phyloP scores from a whole-genome alignment of 371 early-diverging fungal species.

The Mucor irregularis region DNA sequence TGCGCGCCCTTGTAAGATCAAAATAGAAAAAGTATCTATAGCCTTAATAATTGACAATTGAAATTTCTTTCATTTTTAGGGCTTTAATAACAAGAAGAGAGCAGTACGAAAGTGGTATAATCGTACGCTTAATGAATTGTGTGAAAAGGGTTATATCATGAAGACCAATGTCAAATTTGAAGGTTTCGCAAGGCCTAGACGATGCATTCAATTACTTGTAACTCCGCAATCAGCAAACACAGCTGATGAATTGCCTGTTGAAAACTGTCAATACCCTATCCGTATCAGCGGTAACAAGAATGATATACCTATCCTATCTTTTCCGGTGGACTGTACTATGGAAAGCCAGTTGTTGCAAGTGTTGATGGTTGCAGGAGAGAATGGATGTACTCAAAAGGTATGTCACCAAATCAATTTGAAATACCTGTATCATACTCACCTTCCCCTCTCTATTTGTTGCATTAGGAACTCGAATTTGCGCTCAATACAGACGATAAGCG shows the following conservation, averaged over 20 bases:
- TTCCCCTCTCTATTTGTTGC: neutral
- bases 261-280: neutral
- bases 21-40: no score
- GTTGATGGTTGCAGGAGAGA: constrained; percentile 13
- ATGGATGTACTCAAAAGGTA: constrained; percentile 28
- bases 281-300: constrained; percentile 4
- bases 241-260: neutral
- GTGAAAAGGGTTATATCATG: constrained; percentile 17
- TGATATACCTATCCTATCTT: neutral
- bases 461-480: constrained; percentile 12
- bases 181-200: constrained; percentile 1
- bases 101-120: constrained; percentile 35
- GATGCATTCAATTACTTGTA: constrained; percentile 24
- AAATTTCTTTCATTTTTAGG: constrained; percentile 18
- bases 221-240: neutral
- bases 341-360: constrained; percentile 21
- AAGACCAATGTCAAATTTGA: constrained; percentile 13
- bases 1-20: constrained; percentile 35
- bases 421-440: neutral
- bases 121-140: constrained; percentile 28
- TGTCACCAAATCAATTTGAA: neutral
- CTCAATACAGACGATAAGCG: constrained; percentile 20
- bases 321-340: constrained; percentile 15
- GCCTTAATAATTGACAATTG: neutral
- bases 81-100: constrained; percentile 22